Percentiles rank a stretch among this genome's conserved stretches.
Evolutionary conservation across 1,284 basidiomycete species (phyloP).

Genomic region (Sanghuangporus baumii): DNA sequence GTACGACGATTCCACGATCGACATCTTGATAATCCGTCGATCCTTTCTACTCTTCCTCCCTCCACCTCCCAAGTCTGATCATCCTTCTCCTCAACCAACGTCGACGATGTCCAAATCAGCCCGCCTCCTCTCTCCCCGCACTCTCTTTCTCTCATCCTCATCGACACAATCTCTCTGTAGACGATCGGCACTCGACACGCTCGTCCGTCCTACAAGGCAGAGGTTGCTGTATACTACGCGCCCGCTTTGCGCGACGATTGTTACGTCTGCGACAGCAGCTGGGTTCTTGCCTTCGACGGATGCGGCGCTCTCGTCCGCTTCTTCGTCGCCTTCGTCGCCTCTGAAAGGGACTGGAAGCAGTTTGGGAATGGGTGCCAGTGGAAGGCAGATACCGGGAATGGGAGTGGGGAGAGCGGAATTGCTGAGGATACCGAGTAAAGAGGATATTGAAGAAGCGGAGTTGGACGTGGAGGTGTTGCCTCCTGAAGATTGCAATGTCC

Average conservation of each 20-base stretch:
- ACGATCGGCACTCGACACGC: not conserved
- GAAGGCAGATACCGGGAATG: not conserved
- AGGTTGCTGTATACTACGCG: conserved; percentile 10
- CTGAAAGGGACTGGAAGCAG: not conserved
- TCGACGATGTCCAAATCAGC: conserved; percentile 7
- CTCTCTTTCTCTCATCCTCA: not conserved
- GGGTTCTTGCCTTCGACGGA: not conserved
- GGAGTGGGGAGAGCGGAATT: not conserved
- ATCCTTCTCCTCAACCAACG: not conserved
- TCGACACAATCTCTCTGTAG: not conserved
- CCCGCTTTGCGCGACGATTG: conserved; percentile 8
- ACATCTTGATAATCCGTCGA: not conserved
- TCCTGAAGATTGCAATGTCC: conserved; percentile 40
- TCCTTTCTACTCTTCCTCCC: not conserved
- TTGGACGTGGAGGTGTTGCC: conserved; percentile 48
- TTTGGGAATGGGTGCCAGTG: not conserved
- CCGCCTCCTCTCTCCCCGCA: not conserved
- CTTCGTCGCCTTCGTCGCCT: not conserved
- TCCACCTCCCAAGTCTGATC: too few species aligned
- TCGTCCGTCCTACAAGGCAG: not conserved
- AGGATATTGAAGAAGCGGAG: conserved; percentile 49
- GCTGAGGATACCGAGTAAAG: conserved; percentile 34
- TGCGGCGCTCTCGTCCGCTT: not conserved
- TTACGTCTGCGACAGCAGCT: conserved; percentile 3
- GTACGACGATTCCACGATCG: not conserved